phyloP scores from a whole-genome alignment of 2,329 filamentous ascomycete genomes.

The Exophiala lecanii-corni region DNA sequence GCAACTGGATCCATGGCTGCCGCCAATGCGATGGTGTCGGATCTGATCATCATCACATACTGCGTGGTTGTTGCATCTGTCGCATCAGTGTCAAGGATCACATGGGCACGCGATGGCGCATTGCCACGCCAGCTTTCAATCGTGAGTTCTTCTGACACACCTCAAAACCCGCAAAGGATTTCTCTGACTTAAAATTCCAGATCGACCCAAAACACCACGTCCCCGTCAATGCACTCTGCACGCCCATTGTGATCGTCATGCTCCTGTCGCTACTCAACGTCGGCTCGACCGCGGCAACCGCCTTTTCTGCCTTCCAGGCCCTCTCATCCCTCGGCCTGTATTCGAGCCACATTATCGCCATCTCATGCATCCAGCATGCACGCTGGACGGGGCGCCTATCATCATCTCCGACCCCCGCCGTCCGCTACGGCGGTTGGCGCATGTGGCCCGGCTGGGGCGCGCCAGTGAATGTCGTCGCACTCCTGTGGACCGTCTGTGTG shows the following conservation, averaged over 20 bases:
- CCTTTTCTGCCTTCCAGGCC: slow-evolving; percentile 38
- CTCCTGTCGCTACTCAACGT: slow-evolving; percentile 39
- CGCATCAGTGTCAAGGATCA: slow-evolving; percentile 45
- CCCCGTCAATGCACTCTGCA: slow-evolving; percentile 36
- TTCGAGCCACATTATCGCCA: slow-evolving; percentile 38
- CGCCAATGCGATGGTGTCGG: slow-evolving; percentile 38
- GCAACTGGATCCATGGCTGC: slow-evolving; percentile 39
- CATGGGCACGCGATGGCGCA: slow-evolving; percentile 47
- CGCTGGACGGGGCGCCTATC: slow-evolving; percentile 30
- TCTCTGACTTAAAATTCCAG: no score
- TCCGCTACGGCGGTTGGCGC: slow-evolving; percentile 31
- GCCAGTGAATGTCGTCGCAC: slow-evolving; percentile 34
- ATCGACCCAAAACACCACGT: slow-evolving; percentile 34
- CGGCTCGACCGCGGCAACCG: slow-evolving; percentile 33
- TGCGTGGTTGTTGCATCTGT: slow-evolving; percentile 40
- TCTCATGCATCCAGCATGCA: slow-evolving; percentile 27
- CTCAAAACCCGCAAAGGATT: no score
- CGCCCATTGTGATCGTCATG: slow-evolving; percentile 34
- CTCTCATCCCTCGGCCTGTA: slow-evolving; percentile 37
- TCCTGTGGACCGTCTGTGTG: slow-evolving; percentile 31
- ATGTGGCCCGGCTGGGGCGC: slow-evolving; percentile 29
- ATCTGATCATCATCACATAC: slow-evolving; percentile 37
- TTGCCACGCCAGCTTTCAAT: slow-evolving; percentile 37
- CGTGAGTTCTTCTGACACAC: neutral
- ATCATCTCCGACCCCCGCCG: slow-evolving; percentile 8